Evolutionary conservation across 2,329 filamentous ascomycete genomes (phyloP).

Genomic region (Sordariomycetes sp.): DNA sequence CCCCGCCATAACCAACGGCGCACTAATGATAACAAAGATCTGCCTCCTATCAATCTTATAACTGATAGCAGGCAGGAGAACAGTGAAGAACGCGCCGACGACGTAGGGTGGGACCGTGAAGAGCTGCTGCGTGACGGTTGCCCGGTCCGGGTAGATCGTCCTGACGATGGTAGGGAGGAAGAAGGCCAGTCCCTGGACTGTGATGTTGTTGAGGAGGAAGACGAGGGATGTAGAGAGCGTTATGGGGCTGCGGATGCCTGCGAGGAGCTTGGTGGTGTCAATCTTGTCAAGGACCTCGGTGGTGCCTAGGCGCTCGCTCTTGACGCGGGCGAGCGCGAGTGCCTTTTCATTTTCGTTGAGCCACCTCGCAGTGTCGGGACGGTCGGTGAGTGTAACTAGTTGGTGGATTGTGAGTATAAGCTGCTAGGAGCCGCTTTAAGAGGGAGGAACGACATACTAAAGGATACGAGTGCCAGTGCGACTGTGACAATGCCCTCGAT

Average conservation of each 20-base stretch:
- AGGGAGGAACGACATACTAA: conserved; percentile 16
- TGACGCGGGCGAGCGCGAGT: conserved; percentile 51
- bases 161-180: conserved; percentile 52
- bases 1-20: conserved; percentile 46
- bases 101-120: conserved; percentile 53
- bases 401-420: background rate
- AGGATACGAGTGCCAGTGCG: conserved; percentile 42
- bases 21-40: conserved; percentile 39
- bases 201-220: conserved; percentile 53
- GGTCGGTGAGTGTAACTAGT: conserved; percentile 47
- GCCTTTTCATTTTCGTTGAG: conserved; percentile 51
- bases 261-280: conserved; percentile 40
- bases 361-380: conserved; percentile 55
- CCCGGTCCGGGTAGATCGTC: conserved; percentile 45
- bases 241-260: conserved; percentile 45
- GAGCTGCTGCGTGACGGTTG: conserved; percentile 48
- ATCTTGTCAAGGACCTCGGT: conserved; percentile 49
- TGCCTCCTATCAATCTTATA: conserved; percentile 40
- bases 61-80: conserved; percentile 42
- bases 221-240: conserved; percentile 40
- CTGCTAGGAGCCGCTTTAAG: background rate
- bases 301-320: conserved; percentile 48
- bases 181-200: conserved; percentile 53
- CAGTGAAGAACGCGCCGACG: conserved; percentile 46
- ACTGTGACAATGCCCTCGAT: conserved; percentile 51